These are phyloP conservation scores for Rhododendron williamsianum DNA, from an alignment of 148 eudicot species.

Conservation along the genomic window DNA sequence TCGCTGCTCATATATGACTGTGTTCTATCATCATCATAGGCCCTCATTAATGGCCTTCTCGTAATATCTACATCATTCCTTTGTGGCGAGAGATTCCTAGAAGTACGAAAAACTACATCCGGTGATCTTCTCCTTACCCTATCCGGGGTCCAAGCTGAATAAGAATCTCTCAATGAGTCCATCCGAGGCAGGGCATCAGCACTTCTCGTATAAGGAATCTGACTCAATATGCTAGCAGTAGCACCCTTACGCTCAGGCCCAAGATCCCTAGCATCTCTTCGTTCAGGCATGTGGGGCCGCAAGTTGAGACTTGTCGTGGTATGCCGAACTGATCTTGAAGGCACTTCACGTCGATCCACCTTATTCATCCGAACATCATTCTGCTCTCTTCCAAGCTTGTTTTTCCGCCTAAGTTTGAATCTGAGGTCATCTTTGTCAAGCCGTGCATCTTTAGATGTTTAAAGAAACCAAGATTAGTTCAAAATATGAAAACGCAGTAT, in stretches of 20 bases:
- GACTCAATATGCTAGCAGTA: slow-evolving; percentile 22
- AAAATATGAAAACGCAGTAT: slow-evolving; percentile 14
- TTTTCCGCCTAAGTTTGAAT: slow-evolving; percentile 64
- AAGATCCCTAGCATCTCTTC: slow-evolving; percentile 16
- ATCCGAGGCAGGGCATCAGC: slow-evolving; percentile 31
- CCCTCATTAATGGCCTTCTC: slow-evolving; percentile 42
- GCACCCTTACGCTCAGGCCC: slow-evolving; percentile 28
- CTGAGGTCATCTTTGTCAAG: slow-evolving; percentile 74
- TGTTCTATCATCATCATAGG: slow-evolving; percentile 52
- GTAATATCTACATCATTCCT: slow-evolving; percentile 40
- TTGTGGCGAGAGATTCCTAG: slow-evolving; percentile 48
- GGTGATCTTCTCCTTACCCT: slow-evolving; percentile 52
- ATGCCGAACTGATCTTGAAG: slow-evolving; percentile 46
- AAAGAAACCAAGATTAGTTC: slow-evolving; percentile 28
- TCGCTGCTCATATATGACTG: slow-evolving; percentile 38
- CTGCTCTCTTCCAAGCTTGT: slow-evolving; percentile 17
- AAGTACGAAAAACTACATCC: slow-evolving; percentile 28
- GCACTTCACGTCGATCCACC: slow-evolving; percentile 57
- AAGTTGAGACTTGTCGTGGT: slow-evolving; percentile 32
- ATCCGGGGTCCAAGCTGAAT: slow-evolving; percentile 59
- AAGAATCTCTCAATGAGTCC: slow-evolving; percentile 37
- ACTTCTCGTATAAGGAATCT: slow-evolving; percentile 38
- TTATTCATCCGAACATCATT: slow-evolving; percentile 29
- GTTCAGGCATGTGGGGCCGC: slow-evolving; percentile 29
- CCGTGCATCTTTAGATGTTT: slow-evolving; percentile 32